These are phyloP conservation scores for Sphaerulina musiva DNA, from an alignment of 2,329 filamentous ascomycete species.

Conservation along the genomic window DNA sequence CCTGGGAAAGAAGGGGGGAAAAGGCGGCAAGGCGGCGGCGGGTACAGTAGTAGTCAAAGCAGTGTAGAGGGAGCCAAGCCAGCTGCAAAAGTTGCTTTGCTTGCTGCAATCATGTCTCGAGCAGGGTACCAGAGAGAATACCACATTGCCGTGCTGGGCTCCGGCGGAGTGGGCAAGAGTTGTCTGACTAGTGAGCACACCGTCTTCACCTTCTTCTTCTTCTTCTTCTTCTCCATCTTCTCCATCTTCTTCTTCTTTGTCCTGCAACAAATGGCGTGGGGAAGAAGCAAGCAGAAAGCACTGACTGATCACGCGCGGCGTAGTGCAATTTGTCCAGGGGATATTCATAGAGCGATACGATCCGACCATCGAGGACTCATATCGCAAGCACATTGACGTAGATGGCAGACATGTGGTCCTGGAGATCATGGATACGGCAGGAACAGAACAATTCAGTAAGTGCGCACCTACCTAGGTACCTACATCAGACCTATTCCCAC, in stretches of 20 bases:
- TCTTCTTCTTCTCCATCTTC: too few species aligned
- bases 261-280: background rate
- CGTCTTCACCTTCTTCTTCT: background rate
- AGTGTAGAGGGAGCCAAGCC: background rate
- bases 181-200: conserved; percentile 68
- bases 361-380: conserved; percentile 57
- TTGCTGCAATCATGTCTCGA: conserved; percentile 27
- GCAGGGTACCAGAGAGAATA: conserved; percentile 51
- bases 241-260: background rate
- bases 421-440: conserved; percentile 87
- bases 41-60: too few species aligned
- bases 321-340: conserved; percentile 88
- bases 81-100: background rate
- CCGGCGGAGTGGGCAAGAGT: conserved; percentile 86
- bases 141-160: conserved; percentile 74
- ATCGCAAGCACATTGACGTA: conserved; percentile 60
- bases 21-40: too few species aligned
- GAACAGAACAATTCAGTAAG: conserved; percentile 88
- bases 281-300: background rate
- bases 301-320: conserved; percentile 9
- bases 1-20: too few species aligned
- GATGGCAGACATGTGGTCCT: conserved; percentile 84
- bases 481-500: background rate
- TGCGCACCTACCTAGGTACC: conserved; percentile 20
- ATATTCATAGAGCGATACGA: conserved; percentile 79